These are phyloP conservation scores for Metschnikowia reukaufii DNA, from an alignment of 805 yeast species.

Conservation along the genomic window DNA sequence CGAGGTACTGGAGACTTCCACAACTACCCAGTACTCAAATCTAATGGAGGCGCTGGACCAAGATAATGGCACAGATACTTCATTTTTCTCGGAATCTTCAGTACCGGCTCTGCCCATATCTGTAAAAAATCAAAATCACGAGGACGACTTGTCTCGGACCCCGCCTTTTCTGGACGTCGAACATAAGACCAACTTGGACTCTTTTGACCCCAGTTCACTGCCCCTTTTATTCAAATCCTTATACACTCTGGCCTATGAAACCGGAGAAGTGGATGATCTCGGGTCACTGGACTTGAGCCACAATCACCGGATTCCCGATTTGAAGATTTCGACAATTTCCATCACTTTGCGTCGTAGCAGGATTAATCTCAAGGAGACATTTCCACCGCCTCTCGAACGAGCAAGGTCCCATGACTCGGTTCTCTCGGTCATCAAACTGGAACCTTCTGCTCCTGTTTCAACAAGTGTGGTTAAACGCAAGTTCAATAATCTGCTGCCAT, in stretches of 20 bases:
- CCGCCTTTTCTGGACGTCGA: constrained; percentile 6
- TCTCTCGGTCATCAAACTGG: constrained; percentile 11
- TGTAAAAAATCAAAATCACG: not conserved
- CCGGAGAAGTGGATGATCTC: constrained; percentile 2
- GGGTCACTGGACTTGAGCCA: constrained; percentile 6
- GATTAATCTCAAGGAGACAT: constrained; percentile 29
- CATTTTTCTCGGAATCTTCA: constrained; percentile 3
- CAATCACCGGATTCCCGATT: constrained; percentile 7
- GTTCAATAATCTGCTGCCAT: constrained; percentile 39
- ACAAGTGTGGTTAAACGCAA: constrained; percentile 12
- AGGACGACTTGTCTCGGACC: constrained; percentile 4
- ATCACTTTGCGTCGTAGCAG: constrained; percentile 35
- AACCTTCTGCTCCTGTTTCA: not conserved
- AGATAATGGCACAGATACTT: not conserved
- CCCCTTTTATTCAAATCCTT: constrained; percentile 11
- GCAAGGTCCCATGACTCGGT: constrained; percentile 29
- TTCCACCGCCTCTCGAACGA: constrained; percentile 28
- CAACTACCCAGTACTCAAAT: constrained; percentile 16
- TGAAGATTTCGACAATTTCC: constrained; percentile 25
- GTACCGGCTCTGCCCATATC: constrained; percentile 5
- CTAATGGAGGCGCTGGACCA: constrained; percentile 13
- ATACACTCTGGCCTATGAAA: not conserved
- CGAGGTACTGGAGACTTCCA: constrained; percentile 17
- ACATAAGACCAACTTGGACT: not conserved
- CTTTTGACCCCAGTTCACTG: constrained; percentile 7